A percentile compares a stretch with the other conserved stretches of the same genome.
Evolutionary conservation across 768 basidiomycete species (phyloP).

Genomic region (Chlorophyllum brunneum): DNA sequence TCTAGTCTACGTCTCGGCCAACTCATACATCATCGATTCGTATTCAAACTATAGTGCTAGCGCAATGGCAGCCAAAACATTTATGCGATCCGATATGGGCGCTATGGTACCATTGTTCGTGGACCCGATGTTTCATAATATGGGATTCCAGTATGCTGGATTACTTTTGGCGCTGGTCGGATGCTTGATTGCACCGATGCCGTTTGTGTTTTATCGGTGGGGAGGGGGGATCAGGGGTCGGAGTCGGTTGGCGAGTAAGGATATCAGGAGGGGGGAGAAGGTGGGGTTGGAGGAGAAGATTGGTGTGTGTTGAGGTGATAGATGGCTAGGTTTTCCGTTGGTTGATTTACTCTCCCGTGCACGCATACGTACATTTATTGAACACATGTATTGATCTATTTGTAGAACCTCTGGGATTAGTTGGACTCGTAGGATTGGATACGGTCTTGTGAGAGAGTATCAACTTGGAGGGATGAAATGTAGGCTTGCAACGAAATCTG

Average conservation of each 20-base stretch:
- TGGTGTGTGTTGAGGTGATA: too few species aligned
- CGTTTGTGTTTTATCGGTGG: slow-evolving; percentile 36
- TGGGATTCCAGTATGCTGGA: slow-evolving; percentile 38
- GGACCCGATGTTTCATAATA: slow-evolving; percentile 36
- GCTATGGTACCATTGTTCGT: slow-evolving; percentile 37
- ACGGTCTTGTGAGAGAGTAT: too few species aligned
- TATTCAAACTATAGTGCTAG: slow-evolving; percentile 39
- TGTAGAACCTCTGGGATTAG: too few species aligned
- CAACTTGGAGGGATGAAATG: too few species aligned
- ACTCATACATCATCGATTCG: slow-evolving; percentile 43
- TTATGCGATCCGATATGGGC: slow-evolving; percentile 33
- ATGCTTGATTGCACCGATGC: slow-evolving; percentile 32
- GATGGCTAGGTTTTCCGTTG: too few species aligned
- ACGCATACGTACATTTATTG: too few species aligned
- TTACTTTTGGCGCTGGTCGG: slow-evolving; percentile 31
- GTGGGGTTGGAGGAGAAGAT: background rate
- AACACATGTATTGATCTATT: too few species aligned
- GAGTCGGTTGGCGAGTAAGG: slow-evolving; percentile 17
- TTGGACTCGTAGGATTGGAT: too few species aligned
- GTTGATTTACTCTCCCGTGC: too few species aligned
- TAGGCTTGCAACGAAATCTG: too few species aligned
- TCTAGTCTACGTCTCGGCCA: slow-evolving; percentile 38
- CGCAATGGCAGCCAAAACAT: slow-evolving; percentile 42
- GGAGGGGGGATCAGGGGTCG: slow-evolving; percentile 37
- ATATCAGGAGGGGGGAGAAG: background rate